A percentile compares a stretch with the other conserved stretches of the same genome.
Conservation (phyloP, 2,329 filamentous ascomycete species). For the Penicillium thymicola region DNA sequence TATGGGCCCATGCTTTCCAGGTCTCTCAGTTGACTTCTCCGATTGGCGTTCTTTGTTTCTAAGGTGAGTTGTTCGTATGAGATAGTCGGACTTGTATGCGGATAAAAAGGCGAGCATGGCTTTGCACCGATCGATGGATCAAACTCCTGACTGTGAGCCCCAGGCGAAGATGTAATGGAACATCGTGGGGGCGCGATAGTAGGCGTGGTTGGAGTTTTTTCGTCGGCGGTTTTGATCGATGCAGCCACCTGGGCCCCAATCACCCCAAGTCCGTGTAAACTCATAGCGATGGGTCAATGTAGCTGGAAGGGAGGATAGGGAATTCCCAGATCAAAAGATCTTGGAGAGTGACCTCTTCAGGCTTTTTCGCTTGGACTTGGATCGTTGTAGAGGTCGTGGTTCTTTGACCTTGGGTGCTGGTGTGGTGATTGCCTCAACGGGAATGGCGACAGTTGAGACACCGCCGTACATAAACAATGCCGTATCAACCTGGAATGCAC, state of each 20-base stretch:
- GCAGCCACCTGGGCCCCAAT: constrained; percentile 27
- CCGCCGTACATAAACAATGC: constrained; percentile 26
- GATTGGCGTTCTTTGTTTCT: constrained; percentile 20
- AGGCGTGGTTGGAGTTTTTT: constrained; percentile 16
- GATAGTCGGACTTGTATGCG: constrained; percentile 34
- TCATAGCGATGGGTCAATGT: constrained; percentile 13
- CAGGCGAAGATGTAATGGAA: constrained; percentile 22
- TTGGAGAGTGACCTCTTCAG: constrained; percentile 12
- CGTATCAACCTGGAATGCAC: constrained; percentile 25
- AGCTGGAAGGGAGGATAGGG: neutral
- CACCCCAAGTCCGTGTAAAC: constrained; percentile 25
- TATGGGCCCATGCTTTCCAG: constrained; percentile 32
- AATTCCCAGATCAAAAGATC: constrained; percentile 9
- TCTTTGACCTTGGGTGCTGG: constrained; percentile 4
- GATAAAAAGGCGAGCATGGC: constrained; percentile 45
- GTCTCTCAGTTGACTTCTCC: constrained; percentile 25
- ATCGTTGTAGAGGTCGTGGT: neutral
- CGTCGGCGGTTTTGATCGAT: constrained; percentile 22
- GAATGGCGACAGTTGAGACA: constrained; percentile 17
- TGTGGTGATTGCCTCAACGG: constrained; percentile 14
- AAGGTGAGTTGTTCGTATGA: constrained; percentile 28
- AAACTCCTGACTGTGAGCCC: constrained; percentile 28
- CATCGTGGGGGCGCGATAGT: constrained; percentile 7
- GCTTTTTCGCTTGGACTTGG: constrained; percentile 11
- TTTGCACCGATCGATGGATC: constrained; percentile 41